A percentile compares a stretch with the other conserved stretches of the same genome.
Evolutionary conservation across 2,329 filamentous ascomycete species (phyloP).

Genomic region (Colletotrichum echinochloae): DNA sequence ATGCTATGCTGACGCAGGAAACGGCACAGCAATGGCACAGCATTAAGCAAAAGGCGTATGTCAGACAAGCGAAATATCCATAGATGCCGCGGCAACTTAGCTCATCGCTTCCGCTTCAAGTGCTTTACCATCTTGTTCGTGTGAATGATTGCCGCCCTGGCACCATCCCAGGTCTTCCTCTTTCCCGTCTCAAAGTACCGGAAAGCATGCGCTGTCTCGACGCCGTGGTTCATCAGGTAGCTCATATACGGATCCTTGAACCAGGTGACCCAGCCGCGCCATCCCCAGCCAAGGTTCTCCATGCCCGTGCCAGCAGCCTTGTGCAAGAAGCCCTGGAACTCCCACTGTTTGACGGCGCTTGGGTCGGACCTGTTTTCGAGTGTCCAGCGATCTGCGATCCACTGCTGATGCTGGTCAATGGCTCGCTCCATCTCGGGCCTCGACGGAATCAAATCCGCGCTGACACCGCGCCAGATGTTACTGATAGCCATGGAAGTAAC

Average conservation of each 20-base stretch:
- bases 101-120: slow-evolving; percentile 40
- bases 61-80: too few species aligned
- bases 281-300: slow-evolving; percentile 56
- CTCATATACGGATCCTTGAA: slow-evolving; percentile 52
- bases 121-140: slow-evolving; percentile 48
- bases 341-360: slow-evolving; percentile 46
- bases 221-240: slow-evolving; percentile 52
- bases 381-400: slow-evolving; percentile 45
- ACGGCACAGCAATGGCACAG: not conserved
- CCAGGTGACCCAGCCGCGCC: slow-evolving; percentile 57
- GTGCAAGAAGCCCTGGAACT: slow-evolving; percentile 52
- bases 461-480: slow-evolving; percentile 53
- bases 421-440: slow-evolving; percentile 46
- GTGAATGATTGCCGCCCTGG: slow-evolving; percentile 50
- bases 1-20: too few species aligned
- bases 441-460: slow-evolving; percentile 46
- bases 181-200: slow-evolving; percentile 56
- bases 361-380: slow-evolving; percentile 41
- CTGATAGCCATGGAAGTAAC: slow-evolving; percentile 54
- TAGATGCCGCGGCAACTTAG: too few species aligned
- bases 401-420: slow-evolving; percentile 46
- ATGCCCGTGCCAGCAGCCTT: slow-evolving; percentile 56
- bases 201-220: slow-evolving; percentile 56
- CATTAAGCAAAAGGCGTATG: too few species aligned
- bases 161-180: slow-evolving; percentile 54